Evolutionary conservation across 2,329 filamentous ascomycete genomes (phyloP), one percentile per base, ranked within the genome.

Genomic region (Cladosporium colombiae): DNA sequence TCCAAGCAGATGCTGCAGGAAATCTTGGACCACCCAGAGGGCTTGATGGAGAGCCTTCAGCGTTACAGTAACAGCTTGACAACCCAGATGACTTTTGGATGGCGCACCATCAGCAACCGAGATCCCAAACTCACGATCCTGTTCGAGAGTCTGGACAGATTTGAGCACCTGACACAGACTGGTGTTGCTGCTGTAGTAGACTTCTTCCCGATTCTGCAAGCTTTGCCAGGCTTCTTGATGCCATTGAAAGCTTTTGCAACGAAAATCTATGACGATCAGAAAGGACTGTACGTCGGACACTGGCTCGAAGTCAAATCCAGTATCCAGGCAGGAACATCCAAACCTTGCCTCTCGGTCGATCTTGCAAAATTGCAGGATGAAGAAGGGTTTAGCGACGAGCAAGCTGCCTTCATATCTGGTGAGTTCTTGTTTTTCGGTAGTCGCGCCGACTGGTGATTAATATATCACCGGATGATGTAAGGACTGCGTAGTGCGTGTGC

Each of bases 1-100:
- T 83, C 81, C 71, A 84, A 82, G 68, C 79, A 81, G 58, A 82
- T 87, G 82, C 73, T 85, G 23, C 67, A 74, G 46, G 80, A 82
- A 4, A 74, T 87, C 37, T 68, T 85, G 7, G 77, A 81, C 0
- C 62, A 73, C 13, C 83, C 83, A 0, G 67, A 78, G 0, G 62
- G 75, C 0, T 81, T 82, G 49, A 58, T 78, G 10, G 71, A 80
- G 13, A 79, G 83, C 59, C 75, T 84, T n/a, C 75, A 80, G n/a
- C 76, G 82, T 33, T 85, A 82, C 65, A 79, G 80, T 3, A 81
- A 79, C 59, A 81, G 81, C 1, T 68, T 84, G 11, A 81, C 80
- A 0, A 83, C 81, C 0, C 79, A 79, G 6, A 83, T 84, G 76
- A 74, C 82, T 0, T 84, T 81, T 61, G 82, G 60, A 46, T 68